Evolutionary conservation across 2,329 filamentous ascomycete species (phyloP).

Genomic region (Hypoxylon sp.): DNA sequence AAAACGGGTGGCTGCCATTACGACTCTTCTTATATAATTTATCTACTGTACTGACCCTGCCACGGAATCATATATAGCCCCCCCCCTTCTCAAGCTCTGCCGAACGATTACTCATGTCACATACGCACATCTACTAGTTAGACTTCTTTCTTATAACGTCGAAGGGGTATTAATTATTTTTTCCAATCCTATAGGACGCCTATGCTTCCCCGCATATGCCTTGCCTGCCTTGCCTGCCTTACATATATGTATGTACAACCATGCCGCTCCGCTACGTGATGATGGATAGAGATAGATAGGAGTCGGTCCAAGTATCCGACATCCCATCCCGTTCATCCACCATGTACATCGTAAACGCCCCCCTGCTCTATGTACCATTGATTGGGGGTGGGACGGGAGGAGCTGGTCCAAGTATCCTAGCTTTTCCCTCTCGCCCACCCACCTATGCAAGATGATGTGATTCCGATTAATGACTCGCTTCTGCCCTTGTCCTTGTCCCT

Average conservation of each 20-base stretch:
- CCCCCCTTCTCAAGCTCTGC: too few species aligned
- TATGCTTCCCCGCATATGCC: background rate
- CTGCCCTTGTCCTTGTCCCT: background rate
- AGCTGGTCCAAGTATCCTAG: conserved; percentile 16
- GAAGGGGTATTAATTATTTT: conserved; percentile 4
- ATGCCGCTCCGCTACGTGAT: conserved; percentile 17
- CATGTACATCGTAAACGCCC: background rate
- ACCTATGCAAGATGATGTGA: conserved; percentile 25
- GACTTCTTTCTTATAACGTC: background rate
- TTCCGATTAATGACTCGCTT: background rate
- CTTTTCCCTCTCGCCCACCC: conserved; percentile 4
- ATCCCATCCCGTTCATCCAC: background rate
- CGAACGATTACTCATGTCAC: conserved; percentile 1
- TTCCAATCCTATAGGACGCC: conserved; percentile 10
- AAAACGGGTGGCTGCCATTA: background rate
- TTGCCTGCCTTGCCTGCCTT: background rate
- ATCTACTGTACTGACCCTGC: background rate
- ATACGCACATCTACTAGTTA: background rate
- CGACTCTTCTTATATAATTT: background rate
- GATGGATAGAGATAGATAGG: conserved; percentile 1
- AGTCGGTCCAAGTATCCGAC: conserved; percentile 19
- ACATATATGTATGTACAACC: background rate
- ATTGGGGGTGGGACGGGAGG: background rate
- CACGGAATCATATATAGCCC: too few species aligned
- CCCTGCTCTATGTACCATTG: background rate